phyloP scores from a whole-genome alignment of 495 filamentous ascomycete genomes.

The Oleoguttula mirabilis region DNA sequence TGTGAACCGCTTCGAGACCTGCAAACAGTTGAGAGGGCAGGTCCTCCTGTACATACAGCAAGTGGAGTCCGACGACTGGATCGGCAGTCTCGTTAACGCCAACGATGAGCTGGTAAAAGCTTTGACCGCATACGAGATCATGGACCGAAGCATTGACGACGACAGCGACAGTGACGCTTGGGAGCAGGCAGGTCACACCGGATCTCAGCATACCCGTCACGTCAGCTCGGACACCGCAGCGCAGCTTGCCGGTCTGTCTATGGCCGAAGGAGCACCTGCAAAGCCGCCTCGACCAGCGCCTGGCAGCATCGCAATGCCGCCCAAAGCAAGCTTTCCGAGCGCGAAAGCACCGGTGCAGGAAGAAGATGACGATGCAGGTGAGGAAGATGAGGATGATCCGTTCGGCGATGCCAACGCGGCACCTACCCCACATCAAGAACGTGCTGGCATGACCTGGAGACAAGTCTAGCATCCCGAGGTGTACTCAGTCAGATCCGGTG shows the following conservation, averaged over 20 bases:
- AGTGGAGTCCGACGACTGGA: constrained; percentile 37
- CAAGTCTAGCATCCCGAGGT: too few relatives aligned
- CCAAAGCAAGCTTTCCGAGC: constrained; percentile 26
- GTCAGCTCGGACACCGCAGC: constrained; percentile 1
- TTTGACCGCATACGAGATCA: constrained; percentile 84
- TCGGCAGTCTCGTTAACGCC: constrained; percentile 35
- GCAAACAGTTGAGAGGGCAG: constrained; percentile 70
- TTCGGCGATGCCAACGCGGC: constrained; percentile 68
- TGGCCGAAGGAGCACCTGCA: constrained; percentile 21
- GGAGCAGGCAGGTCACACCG: constrained; percentile 20
- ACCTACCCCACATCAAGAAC: constrained; percentile 46
- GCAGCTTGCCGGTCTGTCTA: constrained; percentile 25
- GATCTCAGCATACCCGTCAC: background rate
- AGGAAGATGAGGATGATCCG: constrained; percentile 59
- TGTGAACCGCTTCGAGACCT: constrained; percentile 66
- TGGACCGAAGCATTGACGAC: constrained; percentile 90
- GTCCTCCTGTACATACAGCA: constrained; percentile 67
- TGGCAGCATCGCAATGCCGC: constrained; percentile 27
- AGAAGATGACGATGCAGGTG: constrained; percentile 27
- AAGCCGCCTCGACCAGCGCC: constrained; percentile 27
- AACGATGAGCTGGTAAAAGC: constrained; percentile 62
- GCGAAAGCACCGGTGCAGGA: constrained; percentile 32
- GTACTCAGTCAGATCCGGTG: too few relatives aligned
- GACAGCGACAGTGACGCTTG: constrained; percentile 79
- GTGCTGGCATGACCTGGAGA: constrained; percentile 43